Conservation (phyloP, 495 filamentous ascomycete species). For the Cenococcum geophilum region DNA sequence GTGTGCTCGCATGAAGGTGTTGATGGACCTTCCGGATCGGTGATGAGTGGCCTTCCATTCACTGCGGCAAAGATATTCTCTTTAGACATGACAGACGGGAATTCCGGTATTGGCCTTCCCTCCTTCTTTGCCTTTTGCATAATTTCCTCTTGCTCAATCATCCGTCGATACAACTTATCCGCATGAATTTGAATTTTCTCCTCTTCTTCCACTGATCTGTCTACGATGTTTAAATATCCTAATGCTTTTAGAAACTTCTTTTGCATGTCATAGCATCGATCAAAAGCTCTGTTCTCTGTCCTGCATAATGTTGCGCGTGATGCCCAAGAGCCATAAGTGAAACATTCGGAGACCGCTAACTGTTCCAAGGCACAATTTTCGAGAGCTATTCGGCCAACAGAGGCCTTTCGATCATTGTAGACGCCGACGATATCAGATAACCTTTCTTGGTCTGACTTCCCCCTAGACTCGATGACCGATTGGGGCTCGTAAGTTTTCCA, state of each 20-base stretch:
- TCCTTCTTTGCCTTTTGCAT: slow-evolving; percentile 56
- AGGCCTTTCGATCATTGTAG: slow-evolving; percentile 72
- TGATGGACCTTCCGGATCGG: too few relatives aligned
- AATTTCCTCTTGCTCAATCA: slow-evolving; percentile 68
- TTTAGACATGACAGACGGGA: slow-evolving; percentile 29
- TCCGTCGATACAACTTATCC: slow-evolving; percentile 77
- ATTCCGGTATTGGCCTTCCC: slow-evolving; percentile 27
- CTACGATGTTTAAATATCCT: slow-evolving; percentile 69
- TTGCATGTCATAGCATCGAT: slow-evolving; percentile 78
- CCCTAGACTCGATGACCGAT: slow-evolving; percentile 52
- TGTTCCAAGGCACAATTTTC: slow-evolving; percentile 93
- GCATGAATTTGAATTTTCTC: slow-evolving; percentile 95
- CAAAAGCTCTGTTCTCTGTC: slow-evolving; percentile 60
- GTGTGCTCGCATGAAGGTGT: slow-evolving; percentile 7
- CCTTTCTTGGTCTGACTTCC: slow-evolving; percentile 65
- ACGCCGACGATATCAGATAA: slow-evolving; percentile 69
- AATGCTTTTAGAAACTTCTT: slow-evolving; percentile 82
- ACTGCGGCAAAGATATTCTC: slow-evolving; percentile 19
- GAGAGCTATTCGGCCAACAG: slow-evolving; percentile 73
- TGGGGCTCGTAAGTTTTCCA: slow-evolving; percentile 83
- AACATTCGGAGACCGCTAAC: slow-evolving; percentile 67
- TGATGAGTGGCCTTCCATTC: slow-evolving; percentile 4
- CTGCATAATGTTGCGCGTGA: slow-evolving; percentile 67
- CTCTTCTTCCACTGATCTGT: slow-evolving; percentile 61
- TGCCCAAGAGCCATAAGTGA: slow-evolving; percentile 54